Percentiles rank a stretch among this genome's conserved stretches.
phyloP scores from a whole-genome alignment of 805 yeast genomes.

The Candida andamanensis region DNA sequence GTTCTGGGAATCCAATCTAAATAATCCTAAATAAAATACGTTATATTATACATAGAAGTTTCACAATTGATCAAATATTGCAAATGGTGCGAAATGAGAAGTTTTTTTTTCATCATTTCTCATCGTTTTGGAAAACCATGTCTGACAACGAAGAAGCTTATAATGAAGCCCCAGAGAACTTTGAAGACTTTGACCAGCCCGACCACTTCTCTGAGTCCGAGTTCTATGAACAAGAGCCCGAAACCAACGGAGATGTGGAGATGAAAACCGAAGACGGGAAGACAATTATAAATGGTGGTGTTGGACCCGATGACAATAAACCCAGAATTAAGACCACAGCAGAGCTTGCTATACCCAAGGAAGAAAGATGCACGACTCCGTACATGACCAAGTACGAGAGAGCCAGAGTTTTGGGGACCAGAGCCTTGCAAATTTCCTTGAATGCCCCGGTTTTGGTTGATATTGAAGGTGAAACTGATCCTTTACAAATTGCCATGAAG shows the following conservation, averaged over 20 bases:
- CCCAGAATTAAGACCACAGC: slow-evolving; percentile 58
- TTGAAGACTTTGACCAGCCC: slow-evolving; percentile 74
- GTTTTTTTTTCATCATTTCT: too few species aligned
- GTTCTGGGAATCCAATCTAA: too few species aligned
- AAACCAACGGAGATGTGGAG: slow-evolving; percentile 30
- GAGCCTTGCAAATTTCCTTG: slow-evolving; percentile 96
- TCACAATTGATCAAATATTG: too few species aligned
- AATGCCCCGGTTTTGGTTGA: slow-evolving; percentile 98
- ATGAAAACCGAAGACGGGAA: slow-evolving; percentile 65
- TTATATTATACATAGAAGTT: too few species aligned
- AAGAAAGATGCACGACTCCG: slow-evolving; percentile 90
- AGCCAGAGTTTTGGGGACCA: slow-evolving; percentile 94
- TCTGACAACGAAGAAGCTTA: slow-evolving; percentile 47
- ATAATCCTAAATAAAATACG: too few species aligned
- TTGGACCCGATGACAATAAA: slow-evolving; percentile 50
- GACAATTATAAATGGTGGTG: slow-evolving; percentile 65
- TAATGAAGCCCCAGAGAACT: slow-evolving; percentile 66
- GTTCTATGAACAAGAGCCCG: slow-evolving; percentile 33
- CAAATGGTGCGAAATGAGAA: too few species aligned
- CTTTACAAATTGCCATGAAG: slow-evolving; percentile 95
- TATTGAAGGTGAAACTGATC: slow-evolving; percentile 98
- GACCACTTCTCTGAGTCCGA: slow-evolving; percentile 79
- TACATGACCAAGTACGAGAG: slow-evolving; percentile 98
- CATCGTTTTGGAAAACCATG: slow-evolving; percentile 18
- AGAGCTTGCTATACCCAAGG: slow-evolving; percentile 85